phyloP scores from a whole-genome alignment of 2,329 filamentous ascomycete genomes.

The Chaetomium strumarium region DNA sequence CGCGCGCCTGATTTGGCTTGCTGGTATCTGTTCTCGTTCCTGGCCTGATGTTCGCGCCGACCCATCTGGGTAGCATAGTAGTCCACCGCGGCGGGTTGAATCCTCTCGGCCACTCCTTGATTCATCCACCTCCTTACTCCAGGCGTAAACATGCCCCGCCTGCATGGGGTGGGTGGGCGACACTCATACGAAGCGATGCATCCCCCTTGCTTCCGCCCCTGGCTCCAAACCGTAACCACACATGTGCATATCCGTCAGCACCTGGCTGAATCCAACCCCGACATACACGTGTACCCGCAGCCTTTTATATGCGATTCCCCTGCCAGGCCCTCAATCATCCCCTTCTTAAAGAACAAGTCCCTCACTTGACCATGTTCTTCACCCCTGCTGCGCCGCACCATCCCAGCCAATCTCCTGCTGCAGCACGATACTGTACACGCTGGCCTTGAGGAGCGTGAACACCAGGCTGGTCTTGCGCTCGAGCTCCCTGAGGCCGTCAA shows the following conservation, averaged over 20 bases:
- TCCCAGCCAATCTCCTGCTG: conserved; percentile 90
- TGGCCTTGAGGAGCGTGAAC: conserved; percentile 93
- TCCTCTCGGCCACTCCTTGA: too few relatives aligned
- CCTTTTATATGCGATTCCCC: background rate
- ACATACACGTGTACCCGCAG: background rate
- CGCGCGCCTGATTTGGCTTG: too few relatives aligned
- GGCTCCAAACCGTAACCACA: background rate
- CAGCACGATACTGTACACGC: conserved; percentile 96
- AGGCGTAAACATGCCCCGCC: too few relatives aligned
- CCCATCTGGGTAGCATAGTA: too few relatives aligned
- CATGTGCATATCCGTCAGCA: background rate
- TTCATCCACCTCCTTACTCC: too few relatives aligned
- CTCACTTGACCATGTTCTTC: background rate
- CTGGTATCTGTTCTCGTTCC: too few relatives aligned
- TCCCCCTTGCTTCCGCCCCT: background rate
- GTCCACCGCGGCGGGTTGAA: too few relatives aligned
- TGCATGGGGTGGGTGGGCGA: too few relatives aligned
- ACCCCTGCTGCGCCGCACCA: conserved; percentile 21
- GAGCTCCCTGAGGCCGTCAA: conserved; percentile 78
- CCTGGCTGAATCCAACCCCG: too few relatives aligned
- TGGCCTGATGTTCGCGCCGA: too few relatives aligned
- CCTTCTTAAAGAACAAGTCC: background rate
- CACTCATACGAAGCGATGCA: too few relatives aligned
- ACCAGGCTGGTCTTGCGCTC: conserved; percentile 93
- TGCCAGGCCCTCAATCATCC: background rate